Percentiles rank a stretch among this genome's conserved stretches.
Evolutionary conservation across 495 filamentous ascomycete genomes (phyloP).

Genomic region (Penicillium tannophilum): DNA sequence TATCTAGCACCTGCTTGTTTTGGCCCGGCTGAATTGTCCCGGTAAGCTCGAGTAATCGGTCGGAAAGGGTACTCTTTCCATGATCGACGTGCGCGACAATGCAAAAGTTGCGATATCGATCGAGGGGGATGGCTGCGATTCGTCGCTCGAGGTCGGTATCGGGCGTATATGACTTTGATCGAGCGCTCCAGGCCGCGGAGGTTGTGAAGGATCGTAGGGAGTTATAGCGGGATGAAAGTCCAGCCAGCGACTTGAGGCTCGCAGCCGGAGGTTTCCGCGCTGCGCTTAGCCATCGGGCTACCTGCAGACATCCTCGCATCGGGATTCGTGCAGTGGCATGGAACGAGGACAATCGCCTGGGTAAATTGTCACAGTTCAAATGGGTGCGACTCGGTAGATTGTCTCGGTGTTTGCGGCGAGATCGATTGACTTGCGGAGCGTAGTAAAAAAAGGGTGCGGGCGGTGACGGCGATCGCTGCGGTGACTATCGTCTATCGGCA

Average conservation of each 20-base stretch:
- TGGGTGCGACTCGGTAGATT: conserved; percentile 4
- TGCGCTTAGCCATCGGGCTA: conserved; percentile 54
- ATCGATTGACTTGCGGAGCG: conserved; percentile 17
- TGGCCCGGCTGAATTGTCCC: conserved; percentile 85
- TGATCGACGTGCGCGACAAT: conserved; percentile 99
- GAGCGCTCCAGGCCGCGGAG: conserved; percentile 38
- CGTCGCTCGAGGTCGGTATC: conserved; percentile 69
- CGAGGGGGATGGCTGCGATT: conserved; percentile 85
- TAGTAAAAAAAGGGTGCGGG: conserved; percentile 34
- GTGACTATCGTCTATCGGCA: conserved; percentile 33
- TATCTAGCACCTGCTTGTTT: conserved; percentile 96
- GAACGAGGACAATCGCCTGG: conserved; percentile 20
- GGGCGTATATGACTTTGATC: conserved; percentile 30
- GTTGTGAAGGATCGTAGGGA: conserved; percentile 42
- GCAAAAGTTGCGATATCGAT: conserved; percentile 92
- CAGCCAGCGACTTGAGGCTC: conserved; percentile 38
- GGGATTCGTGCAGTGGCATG: conserved; percentile 46
- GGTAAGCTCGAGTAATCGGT: conserved; percentile 90
- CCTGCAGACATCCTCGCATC: conserved; percentile 61
- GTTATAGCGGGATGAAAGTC: conserved; percentile 21
- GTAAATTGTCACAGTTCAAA: conserved; percentile 5
- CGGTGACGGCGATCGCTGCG: conserved; percentile 39
- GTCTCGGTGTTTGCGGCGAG: background rate
- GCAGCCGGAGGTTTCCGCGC: conserved; percentile 40
- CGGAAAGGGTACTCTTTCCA: conserved; percentile 93